Base-by-base conservation (phyloP, 2,329 filamentous ascomycete genomes). In the Didymella lethalis region DNA sequence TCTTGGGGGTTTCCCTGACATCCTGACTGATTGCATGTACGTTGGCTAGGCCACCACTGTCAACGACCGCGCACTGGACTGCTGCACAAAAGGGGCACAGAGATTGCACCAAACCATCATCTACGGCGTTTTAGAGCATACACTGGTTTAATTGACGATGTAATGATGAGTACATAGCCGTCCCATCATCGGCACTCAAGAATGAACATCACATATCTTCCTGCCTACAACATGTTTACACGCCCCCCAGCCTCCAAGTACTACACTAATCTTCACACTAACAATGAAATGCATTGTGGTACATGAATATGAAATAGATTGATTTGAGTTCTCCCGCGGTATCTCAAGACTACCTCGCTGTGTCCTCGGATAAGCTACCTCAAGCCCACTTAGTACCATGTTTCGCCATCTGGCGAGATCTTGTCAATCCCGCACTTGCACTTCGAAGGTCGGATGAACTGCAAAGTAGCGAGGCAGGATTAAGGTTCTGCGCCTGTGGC, bases 81-180 rank as follows among this genome's bases (percentile, higher is more conserved):
- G 52, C 52, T 41, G 57, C 57, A 56, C 38, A 60, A 60, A 60
- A 60, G 57, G 57, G 52, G 34, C 57, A 56, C 20, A 14, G 12
- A 44, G 31, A 25, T 25, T 55, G 57, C 52, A 52, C 52, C 57
- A 41, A 55, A 28, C 18, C 48, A 60, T 40, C 47, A 60, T 60
- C 36, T 56, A 48, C 44, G 57, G 57, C 52, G 57, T 56, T 55
- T 34, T 52, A 60, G 57, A 56, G 57, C 32, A 55, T 51, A 59
- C 49, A 58, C 34, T 52, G 41, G 52, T 52, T 60, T 55, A 55
- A 55, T 56, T 48, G 43, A 60, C 48, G 57, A 60, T 56, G 41
- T 60, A 51, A 55, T 56, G 57, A 60, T 60, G 57, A 60, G 57
- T 56, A 56, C 48, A 60, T 60, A 60, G 56, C 56, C 56, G 50